Evolutionary conservation across 1,284 basidiomycete species (phyloP), one percentile per base, ranked within the genome.

Genomic region (Fomitopsis palustris): DNA sequence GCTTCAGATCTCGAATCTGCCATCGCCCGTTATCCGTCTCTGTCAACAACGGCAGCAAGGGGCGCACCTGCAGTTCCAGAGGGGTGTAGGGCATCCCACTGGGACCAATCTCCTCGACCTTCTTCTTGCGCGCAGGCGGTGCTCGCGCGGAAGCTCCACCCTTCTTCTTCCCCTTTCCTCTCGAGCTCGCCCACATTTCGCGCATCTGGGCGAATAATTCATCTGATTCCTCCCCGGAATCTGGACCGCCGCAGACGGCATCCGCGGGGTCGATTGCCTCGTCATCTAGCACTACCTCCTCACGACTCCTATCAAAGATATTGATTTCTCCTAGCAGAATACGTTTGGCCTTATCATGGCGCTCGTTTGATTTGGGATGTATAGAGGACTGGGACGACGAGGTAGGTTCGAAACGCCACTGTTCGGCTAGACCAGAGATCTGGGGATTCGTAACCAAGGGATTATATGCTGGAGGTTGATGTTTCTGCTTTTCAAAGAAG

Each of bases 41-140:
- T 8, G 21, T 19, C 17, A 4, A 29, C 14, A 27, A 12, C 19
- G 29, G 35, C 27, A 31, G n/a, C 12, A 16, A 29, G 2, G 14
- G 25, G 16, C 8, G 62, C 69, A 85, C 91, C 81, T 95, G 94
- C 60, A 87, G 80, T 74, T 96, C 94, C 37, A 95, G 70, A 0
- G 91, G 90, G 1, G 94, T 95, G 71, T 92, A 96, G 1, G 87
- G 67, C 71, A 87, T 69, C 0, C 93, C 94, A 63, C 87, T 86
- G 0, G 92, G 91, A 0, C 93, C 93, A 16, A 92, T 64, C 55
- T 82, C 81, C 57, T 80, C 80, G 16, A 69, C 69, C 59, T 76
- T 75, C 70, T 79, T 81, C 54, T 70, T 56, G 61, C 72, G 72
- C 45, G 70, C 71, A 43, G 64, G 65, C 60, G 23, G 58, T 58